Evolutionary conservation across 2,329 filamentous ascomycete species (phyloP).

Genomic region (Thielaviopsis ethacetica): DNA sequence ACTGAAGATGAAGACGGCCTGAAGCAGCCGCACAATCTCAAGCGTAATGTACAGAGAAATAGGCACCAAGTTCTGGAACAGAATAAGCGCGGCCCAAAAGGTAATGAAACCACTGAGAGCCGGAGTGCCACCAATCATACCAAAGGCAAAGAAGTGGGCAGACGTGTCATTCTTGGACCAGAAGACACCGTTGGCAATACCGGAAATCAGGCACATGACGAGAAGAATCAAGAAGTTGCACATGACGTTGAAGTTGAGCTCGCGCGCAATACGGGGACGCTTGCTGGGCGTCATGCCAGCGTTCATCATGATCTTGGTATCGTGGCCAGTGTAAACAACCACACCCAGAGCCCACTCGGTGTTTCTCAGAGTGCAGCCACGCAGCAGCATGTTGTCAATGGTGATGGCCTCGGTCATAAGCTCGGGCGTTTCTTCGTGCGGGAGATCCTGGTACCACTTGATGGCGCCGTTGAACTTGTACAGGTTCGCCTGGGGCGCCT

Average conservation of each 20-base stretch:
- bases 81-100: conserved; percentile 86
- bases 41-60: conserved; percentile 96
- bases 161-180: conserved; percentile 66
- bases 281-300: conserved; percentile 91
- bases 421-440: conserved; percentile 43
- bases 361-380: conserved; percentile 85
- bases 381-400: conserved; percentile 88
- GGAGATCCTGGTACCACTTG: conserved; percentile 63
- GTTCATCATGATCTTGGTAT: conserved; percentile 99
- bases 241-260: conserved; percentile 93
- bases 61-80: conserved; percentile 97
- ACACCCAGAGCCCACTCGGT: conserved; percentile 92
- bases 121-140: conserved; percentile 60
- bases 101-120: conserved; percentile 81
- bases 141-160: conserved; percentile 67
- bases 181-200: conserved; percentile 66
- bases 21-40: conserved; percentile 83
- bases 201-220: conserved; percentile 74
- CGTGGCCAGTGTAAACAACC: conserved; percentile 78
- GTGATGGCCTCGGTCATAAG: conserved; percentile 84
- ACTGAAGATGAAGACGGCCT: conserved; percentile 95
- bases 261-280: conserved; percentile 74
- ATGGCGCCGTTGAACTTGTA: conserved; percentile 90
- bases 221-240: conserved; percentile 90
- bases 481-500: conserved; percentile 79